phyloP scores from a whole-genome alignment of 176 grass and related monocot genomes.

The Ensete ventricosum region DNA sequence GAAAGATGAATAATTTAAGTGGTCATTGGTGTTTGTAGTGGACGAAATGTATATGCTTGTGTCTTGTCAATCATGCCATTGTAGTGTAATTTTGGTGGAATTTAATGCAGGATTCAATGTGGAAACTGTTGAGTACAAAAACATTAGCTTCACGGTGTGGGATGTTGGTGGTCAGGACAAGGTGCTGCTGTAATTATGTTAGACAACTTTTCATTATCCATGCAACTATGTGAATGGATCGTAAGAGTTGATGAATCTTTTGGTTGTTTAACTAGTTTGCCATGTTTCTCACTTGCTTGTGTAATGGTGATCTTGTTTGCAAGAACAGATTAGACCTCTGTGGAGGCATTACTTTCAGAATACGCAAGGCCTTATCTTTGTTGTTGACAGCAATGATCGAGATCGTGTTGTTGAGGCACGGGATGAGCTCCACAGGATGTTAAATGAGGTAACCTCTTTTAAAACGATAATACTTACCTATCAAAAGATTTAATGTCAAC shows the following conservation, averaged over 20 bases:
- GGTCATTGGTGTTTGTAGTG: background rate
- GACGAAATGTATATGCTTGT: background rate
- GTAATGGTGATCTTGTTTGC: background rate
- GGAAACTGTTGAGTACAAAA: constrained; percentile 12
- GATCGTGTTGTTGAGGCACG: constrained; percentile 10
- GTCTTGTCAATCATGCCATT: background rate
- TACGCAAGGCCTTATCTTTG: constrained; percentile 7
- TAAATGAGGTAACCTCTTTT: constrained; percentile 3
- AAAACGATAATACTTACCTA: background rate
- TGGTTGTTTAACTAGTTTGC: background rate
- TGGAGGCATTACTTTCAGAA: constrained; percentile 10
- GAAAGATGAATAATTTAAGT: background rate
- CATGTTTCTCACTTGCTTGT: background rate
- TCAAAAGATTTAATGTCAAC: background rate
- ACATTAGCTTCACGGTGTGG: constrained; percentile 12
- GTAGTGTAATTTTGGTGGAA: background rate
- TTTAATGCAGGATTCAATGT: constrained; percentile 5
- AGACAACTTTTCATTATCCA: background rate
- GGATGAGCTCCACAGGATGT: constrained; percentile 2
- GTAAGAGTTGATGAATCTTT: background rate
- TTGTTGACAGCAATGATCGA: constrained; percentile 3
- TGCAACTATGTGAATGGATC: background rate
- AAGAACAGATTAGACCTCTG: constrained; percentile 7
- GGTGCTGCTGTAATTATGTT: background rate
- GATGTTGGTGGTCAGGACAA: constrained; percentile 14